A percentile compares a stretch with the other conserved stretches of the same genome.
phyloP scores from a whole-genome alignment of 495 filamentous ascomycete species.

The Penicillium egyptiacum region DNA sequence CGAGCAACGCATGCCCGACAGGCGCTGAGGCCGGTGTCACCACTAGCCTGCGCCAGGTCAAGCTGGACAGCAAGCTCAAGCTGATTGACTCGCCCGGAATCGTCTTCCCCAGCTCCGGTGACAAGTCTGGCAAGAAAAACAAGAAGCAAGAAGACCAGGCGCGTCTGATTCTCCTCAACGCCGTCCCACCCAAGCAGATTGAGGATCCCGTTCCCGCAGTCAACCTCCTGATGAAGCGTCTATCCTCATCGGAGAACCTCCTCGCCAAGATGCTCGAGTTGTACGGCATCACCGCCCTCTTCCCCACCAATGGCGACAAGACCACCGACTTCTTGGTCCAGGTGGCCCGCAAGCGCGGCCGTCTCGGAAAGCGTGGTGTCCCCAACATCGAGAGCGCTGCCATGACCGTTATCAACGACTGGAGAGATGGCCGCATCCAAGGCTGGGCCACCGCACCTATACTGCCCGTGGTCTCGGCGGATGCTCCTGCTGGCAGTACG shows the following conservation, averaged over 20 bases:
- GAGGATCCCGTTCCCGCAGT: slow-evolving; percentile 87
- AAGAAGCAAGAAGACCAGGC: slow-evolving; percentile 68
- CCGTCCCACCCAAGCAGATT: slow-evolving; percentile 90
- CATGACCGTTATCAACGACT: slow-evolving; percentile 90
- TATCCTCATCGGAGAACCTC: slow-evolving; percentile 69
- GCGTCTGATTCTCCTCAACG: slow-evolving; percentile 83
- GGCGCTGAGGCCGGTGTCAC: slow-evolving; percentile 95
- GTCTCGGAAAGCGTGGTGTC: slow-evolving; percentile 85
- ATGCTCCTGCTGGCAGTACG: slow-evolving; percentile 28
- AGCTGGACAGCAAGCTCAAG: slow-evolving; percentile 92
- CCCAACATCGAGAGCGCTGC: slow-evolving; percentile 87
- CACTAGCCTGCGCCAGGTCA: slow-evolving; percentile 82
- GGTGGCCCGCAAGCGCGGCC: slow-evolving; percentile 86
- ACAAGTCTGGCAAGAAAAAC: slow-evolving; percentile 53
- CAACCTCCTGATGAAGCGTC: slow-evolving; percentile 71
- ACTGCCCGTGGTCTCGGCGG: slow-evolving; percentile 47
- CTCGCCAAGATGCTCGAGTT: slow-evolving; percentile 73
- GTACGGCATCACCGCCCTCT: slow-evolving; percentile 79
- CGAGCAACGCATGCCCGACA: slow-evolving; percentile 72
- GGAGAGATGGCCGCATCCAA: slow-evolving; percentile 92
- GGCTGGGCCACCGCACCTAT: slow-evolving; percentile 83
- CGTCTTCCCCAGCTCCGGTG: slow-evolving; percentile 70
- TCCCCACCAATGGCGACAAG: slow-evolving; percentile 63
- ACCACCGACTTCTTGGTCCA: slow-evolving; percentile 94
- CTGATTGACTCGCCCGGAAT: slow-evolving; percentile 95